Evolutionary conservation across 495 filamentous ascomycete genomes (phyloP).

Genomic region (Parachaetomium inaequale): DNA sequence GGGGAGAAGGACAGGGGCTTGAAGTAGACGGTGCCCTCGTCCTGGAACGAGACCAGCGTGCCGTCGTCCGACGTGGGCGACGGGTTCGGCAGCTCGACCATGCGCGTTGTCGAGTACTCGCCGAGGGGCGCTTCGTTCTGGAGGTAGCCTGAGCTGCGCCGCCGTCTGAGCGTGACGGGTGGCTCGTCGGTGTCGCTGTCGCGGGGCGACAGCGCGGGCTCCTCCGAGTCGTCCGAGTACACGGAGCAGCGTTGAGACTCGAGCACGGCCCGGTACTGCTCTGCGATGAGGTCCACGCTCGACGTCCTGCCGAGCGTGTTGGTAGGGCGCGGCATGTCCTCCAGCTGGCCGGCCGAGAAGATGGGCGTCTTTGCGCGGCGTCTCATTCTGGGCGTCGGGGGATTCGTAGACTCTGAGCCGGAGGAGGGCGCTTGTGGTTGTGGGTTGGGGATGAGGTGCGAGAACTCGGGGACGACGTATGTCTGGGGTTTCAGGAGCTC

Average conservation of each 20-base stretch:
- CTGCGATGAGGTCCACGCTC: conserved; percentile 44
- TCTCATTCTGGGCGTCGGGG: conserved; percentile 22
- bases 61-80: conserved; percentile 43
- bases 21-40: conserved; percentile 39
- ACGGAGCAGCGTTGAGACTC: conserved; percentile 31
- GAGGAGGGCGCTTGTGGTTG: conserved; percentile 23
- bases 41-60: conserved; percentile 45
- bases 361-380: conserved; percentile 47
- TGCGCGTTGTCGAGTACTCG: background rate
- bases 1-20: conserved; percentile 39
- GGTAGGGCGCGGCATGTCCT: conserved; percentile 25
- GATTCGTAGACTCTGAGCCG: conserved; percentile 15
- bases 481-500: conserved; percentile 5
- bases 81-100: background rate
- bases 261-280: conserved; percentile 43
- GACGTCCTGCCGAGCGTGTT: conserved; percentile 31
- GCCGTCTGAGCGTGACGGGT: conserved; percentile 4
- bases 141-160: conserved; percentile 16
- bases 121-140: conserved; percentile 7
- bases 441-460: conserved; percentile 34
- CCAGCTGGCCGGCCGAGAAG: conserved; percentile 41
- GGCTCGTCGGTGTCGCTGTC: background rate
- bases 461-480: conserved; percentile 39
- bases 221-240: conserved; percentile 23
- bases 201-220: conserved; percentile 25